Evolutionary conservation across 2,329 filamentous ascomycete genomes (phyloP), one percentile per base, ranked within the genome.

Genomic region (Clarireedia sp.): DNA sequence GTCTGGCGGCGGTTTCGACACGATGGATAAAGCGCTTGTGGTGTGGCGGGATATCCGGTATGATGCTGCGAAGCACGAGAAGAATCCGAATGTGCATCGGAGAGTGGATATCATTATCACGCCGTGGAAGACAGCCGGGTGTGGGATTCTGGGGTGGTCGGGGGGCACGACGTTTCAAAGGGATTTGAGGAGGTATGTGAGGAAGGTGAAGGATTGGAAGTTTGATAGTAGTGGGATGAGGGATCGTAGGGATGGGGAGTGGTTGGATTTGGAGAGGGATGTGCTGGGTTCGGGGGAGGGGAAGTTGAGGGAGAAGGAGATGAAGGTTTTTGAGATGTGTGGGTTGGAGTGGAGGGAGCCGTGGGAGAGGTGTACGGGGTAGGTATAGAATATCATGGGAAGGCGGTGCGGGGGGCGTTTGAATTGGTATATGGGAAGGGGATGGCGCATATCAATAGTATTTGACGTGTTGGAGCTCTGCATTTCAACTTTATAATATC

Each of bases 141-240:
- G 90, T 63, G 92, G 91, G 0, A 78, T 97, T 3, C 73, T 92
- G 17, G 91, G 90, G 1, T 97, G 92, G 94, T 86, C 82, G 16
- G 89, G 90, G 0, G 92, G 85, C 1, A 95, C 86, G 0, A 96
- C 90, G 0, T 97, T 96, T 63, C 83, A 96, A 73, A 77, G 92
- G 23, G 94, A 97, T 69, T 69, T 97, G 53, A 76, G 92, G 41
- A 75, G 85, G 36, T 95, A 92, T 70, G 89, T 86, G 58, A 91
- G 89, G 69, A 78, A 83, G 38, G 76, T 79, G 56, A 84, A 81
- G 64, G 76, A 76, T 0, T 85, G 89, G 77, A 95, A 94, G 69
- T 97, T 97, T 67, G 91, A 96, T 67, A 94, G 87, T 60, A 95
- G 89, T 65, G 94, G 94, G 0, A 81, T 96, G 74, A 80, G 92